A percentile compares a stretch with the other conserved stretches of the same genome.
phyloP scores from a whole-genome alignment of 2,329 filamentous ascomycete genomes.

The Trichoderma brevicompactum region DNA sequence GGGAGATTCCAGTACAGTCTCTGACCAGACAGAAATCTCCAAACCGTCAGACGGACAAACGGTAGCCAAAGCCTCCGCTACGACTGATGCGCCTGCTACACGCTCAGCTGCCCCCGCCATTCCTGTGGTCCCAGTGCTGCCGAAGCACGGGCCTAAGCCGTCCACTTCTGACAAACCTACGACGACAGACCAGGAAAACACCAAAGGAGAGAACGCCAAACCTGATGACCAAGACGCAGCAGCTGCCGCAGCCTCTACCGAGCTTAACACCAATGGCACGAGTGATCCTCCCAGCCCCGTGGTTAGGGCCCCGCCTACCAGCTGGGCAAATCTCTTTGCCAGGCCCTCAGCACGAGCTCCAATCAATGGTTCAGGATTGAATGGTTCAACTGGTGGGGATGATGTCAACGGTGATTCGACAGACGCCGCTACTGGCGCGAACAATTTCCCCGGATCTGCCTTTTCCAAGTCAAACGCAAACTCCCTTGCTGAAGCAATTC shows the following conservation, averaged over 20 bases:
- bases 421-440: constrained; percentile 28
- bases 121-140: constrained; percentile 53
- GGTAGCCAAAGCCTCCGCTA: constrained; percentile 20
- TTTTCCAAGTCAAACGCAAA: constrained; percentile 54
- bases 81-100: constrained; percentile 36
- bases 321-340: constrained; percentile 49
- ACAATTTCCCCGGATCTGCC: constrained; percentile 38
- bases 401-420: constrained; percentile 36
- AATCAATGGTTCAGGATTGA: constrained; percentile 31
- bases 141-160: constrained; percentile 45
- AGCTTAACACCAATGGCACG: constrained; percentile 12
- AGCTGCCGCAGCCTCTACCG: constrained; percentile 2
- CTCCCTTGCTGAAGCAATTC: constrained; percentile 77
- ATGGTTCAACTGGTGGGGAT: constrained; percentile 37
- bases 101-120: constrained; percentile 47
- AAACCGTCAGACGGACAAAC: constrained; percentile 32
- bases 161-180: constrained; percentile 32
- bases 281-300: constrained; percentile 35
- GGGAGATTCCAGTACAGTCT: constrained; percentile 1
- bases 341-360: constrained; percentile 36
- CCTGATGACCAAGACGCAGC: constrained; percentile 27
- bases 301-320: constrained; percentile 42
- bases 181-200: background rate
- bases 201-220: constrained; percentile 31
- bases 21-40: constrained; percentile 28